A percentile compares a stretch with the other conserved stretches of the same genome.
phyloP scores from a whole-genome alignment of 192 early-diverging fungal genomes.

The Geranomyces michiganensis region DNA sequence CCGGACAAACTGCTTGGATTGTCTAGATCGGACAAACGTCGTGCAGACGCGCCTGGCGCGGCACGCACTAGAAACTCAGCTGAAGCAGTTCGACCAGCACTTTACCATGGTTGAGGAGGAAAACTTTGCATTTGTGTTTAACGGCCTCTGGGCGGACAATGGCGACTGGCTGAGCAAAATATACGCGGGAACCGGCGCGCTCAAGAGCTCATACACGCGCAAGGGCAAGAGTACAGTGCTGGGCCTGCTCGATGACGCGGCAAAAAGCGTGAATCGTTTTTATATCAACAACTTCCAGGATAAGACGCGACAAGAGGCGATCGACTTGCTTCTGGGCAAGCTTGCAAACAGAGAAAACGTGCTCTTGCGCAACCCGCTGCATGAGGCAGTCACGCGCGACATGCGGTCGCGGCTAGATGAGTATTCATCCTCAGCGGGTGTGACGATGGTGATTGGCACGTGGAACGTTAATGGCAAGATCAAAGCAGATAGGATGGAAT shows the following conservation, averaged over 20 bases:
- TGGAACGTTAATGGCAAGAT: constrained; percentile 90
- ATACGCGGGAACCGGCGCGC: constrained; percentile 96
- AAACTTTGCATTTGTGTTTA: constrained; percentile 39
- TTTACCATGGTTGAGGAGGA: constrained; percentile 32
- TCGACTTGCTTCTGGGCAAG: constrained; percentile 82
- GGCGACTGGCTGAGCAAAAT: constrained; percentile 90
- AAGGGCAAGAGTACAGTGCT: constrained; percentile 85
- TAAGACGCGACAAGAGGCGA: constrained; percentile 84
- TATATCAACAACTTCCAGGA: constrained; percentile 97
- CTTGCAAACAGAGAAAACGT: constrained; percentile 25
- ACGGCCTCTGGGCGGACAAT: constrained; percentile 69
- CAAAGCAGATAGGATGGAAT: constrained; percentile 47
- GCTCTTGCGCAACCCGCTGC: constrained; percentile 46
- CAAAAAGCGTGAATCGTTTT: constrained; percentile 90
- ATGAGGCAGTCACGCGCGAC: constrained; percentile 40
- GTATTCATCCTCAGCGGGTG: constrained; percentile 59
- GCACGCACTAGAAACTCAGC: constrained; percentile 22
- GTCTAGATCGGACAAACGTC: constrained; percentile 92
- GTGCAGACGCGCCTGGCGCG: constrained; percentile 66
- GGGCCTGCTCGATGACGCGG: constrained; percentile 87
- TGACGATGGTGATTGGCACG: constrained; percentile 80
- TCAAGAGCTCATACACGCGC: constrained; percentile 86
- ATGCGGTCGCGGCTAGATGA: constrained; percentile 10
- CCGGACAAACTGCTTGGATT: constrained; percentile 85
- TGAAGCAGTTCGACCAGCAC: constrained; percentile 24